Evolutionary conservation across 805 yeast species (phyloP).

Genomic region (Hanseniaspora occidentalis): DNA sequence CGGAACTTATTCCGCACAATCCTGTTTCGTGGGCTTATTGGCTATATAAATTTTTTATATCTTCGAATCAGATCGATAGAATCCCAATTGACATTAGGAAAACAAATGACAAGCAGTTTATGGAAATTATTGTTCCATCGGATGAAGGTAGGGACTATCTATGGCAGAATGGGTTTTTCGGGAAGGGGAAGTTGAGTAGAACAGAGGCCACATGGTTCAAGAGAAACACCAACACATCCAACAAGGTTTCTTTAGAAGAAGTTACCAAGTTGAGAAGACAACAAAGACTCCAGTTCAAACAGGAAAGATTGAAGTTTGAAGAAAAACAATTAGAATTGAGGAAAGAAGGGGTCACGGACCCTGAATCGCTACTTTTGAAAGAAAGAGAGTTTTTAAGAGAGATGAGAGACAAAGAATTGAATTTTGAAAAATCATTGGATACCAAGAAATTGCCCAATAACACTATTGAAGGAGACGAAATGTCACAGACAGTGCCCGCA

Average conservation of each 20-base stretch:
- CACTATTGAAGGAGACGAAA: slow-evolving; percentile 5
- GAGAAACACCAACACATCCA: slow-evolving; percentile 30
- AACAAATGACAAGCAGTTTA: neutral
- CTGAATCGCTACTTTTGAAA: slow-evolving; percentile 17
- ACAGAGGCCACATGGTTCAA: slow-evolving; percentile 85
- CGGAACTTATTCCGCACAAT: neutral
- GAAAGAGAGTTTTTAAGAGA: slow-evolving; percentile 22
- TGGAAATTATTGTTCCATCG: neutral
- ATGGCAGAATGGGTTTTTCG: slow-evolving; percentile 86
- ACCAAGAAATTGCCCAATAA: too few relatives aligned
- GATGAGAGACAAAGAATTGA: slow-evolving; percentile 21
- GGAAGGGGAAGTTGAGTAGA: slow-evolving; percentile 80
- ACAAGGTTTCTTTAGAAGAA: slow-evolving; percentile 50
- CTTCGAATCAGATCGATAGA: neutral
- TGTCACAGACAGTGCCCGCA: slow-evolving; percentile 28
- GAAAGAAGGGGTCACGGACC: slow-evolving; percentile 26
- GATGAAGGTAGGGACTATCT: slow-evolving; percentile 29
- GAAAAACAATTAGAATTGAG: slow-evolving; percentile 30
- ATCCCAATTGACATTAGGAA: neutral
- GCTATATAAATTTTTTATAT: neutral
- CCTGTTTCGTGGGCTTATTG: slow-evolving; percentile 1
- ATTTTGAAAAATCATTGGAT: slow-evolving; percentile 1
- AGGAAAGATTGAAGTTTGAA: slow-evolving; percentile 51
- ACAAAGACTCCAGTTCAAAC: slow-evolving; percentile 62
- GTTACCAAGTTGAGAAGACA: slow-evolving; percentile 60